Conservation (phyloP, 1,284 basidiomycete genomes). For the Inonotus hispidus region DNA sequence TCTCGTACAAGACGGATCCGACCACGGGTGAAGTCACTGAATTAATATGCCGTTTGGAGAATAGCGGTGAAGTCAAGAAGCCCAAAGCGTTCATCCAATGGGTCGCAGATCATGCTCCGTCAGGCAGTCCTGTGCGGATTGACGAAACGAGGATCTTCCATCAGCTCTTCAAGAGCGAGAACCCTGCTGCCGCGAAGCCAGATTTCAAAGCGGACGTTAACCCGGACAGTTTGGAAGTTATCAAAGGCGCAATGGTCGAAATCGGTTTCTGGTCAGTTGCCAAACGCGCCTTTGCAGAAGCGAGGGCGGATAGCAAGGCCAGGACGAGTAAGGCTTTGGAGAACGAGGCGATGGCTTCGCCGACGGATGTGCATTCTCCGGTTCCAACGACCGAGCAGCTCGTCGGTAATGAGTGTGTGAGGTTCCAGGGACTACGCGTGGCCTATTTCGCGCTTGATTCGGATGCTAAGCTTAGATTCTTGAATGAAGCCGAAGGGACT, state of each 20-base stretch:
- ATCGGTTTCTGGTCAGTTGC: constrained; percentile 86
- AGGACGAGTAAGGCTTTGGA: constrained; percentile 62
- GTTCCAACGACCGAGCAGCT: constrained; percentile 76
- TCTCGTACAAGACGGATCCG: constrained; percentile 76
- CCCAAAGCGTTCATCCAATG: constrained; percentile 98
- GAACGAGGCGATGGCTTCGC: constrained; percentile 35
- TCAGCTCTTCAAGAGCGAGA: constrained; percentile 91
- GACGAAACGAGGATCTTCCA: constrained; percentile 93
- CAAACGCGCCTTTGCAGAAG: constrained; percentile 61
- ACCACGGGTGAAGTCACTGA: constrained; percentile 70
- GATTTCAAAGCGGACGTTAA: constrained; percentile 81
- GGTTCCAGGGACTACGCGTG: constrained; percentile 95
- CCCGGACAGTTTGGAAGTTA: constrained; percentile 71
- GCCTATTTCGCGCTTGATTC: constrained; percentile 95
- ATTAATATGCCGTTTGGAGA: constrained; percentile 77
- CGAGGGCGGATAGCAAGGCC: constrained; percentile 59
- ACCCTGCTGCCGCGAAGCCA: constrained; percentile 65
- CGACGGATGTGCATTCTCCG: constrained; percentile 46
- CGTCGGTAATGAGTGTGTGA: constrained; percentile 87
- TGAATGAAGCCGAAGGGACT: constrained; percentile 50
- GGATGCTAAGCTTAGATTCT: constrained; percentile 63
- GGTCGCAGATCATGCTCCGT: constrained; percentile 83
- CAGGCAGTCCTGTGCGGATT: constrained; percentile 76
- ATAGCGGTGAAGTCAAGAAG: constrained; percentile 65
- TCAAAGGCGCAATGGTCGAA: constrained; percentile 82